These are phyloP conservation scores for Prunus dulcis DNA, from an alignment of 306 rosid species.

Conservation along the genomic window DNA sequence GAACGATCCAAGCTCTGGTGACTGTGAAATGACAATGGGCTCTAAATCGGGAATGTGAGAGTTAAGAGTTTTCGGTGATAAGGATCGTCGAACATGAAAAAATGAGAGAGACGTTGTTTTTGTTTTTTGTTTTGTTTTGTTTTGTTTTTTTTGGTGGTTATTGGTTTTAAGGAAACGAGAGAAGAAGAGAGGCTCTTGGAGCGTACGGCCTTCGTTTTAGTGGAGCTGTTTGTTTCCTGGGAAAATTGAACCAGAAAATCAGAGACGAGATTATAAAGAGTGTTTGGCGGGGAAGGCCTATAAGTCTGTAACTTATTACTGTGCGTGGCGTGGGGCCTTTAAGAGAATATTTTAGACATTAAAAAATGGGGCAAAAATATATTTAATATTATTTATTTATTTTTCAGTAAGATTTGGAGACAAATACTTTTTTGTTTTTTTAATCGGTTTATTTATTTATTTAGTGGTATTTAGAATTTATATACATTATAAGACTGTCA, in stretches of 20 bases:
- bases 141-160: background rate
- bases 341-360: background rate
- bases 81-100: slow-evolving; percentile 1
- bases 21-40: slow-evolving; percentile 9
- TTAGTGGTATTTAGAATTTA: too few relatives aligned
- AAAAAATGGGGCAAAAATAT: background rate
- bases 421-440: background rate
- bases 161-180: slow-evolving; percentile 7
- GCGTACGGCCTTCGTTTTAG: slow-evolving; percentile 25
- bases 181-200: slow-evolving; percentile 14
- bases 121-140: too few relatives aligned
- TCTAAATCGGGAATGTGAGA: background rate
- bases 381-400: background rate
- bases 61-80: background rate
- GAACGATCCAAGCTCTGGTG: slow-evolving; percentile 20
- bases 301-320: too few relatives aligned
- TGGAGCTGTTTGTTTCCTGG: slow-evolving; percentile 24
- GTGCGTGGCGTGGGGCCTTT: too few relatives aligned
- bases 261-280: background rate
- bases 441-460: background rate
- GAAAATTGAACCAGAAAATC: slow-evolving; percentile 26
- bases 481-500: background rate
- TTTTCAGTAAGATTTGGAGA: background rate
- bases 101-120: background rate
- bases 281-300: slow-evolving; percentile 5